These are phyloP conservation scores for Candida stauntonica DNA, from an alignment of 805 yeast species.

Conservation along the genomic window DNA sequence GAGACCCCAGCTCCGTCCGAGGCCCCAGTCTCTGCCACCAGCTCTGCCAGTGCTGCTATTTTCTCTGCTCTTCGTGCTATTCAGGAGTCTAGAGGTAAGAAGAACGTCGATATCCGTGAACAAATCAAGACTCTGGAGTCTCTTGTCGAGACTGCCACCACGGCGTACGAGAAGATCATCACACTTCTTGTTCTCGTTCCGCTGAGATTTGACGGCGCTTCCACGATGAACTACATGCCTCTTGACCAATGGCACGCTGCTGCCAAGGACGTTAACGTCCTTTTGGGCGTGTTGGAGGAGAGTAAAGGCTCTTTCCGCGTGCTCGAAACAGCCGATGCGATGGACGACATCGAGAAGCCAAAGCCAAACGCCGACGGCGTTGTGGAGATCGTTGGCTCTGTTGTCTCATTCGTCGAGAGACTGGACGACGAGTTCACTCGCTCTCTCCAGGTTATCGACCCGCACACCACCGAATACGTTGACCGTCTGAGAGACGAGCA, in stretches of 20 bases:
- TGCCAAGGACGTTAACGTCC: conserved; percentile 52
- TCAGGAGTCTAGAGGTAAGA: conserved; percentile 91
- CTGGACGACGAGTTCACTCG: conserved; percentile 91
- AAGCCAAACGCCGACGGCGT: conserved; percentile 60
- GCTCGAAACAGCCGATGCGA: conserved; percentile 63
- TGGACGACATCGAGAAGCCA: conserved; percentile 77
- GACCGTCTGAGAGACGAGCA: conserved; percentile 87
- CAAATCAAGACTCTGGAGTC: conserved; percentile 71
- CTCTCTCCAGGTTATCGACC: conserved; percentile 84
- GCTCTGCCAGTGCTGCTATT: conserved; percentile 35
- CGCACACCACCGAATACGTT: conserved; percentile 91
- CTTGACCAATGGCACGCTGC: conserved; percentile 74
- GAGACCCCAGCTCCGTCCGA: conserved; percentile 28
- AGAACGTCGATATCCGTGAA: conserved; percentile 78
- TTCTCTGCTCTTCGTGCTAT: conserved; percentile 71
- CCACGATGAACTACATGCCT: conserved; percentile 69
- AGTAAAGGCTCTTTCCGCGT: conserved; percentile 58
- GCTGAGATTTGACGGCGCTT: conserved; percentile 76
- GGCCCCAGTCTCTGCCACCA: conserved; percentile 18
- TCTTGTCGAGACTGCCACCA: conserved; percentile 42
- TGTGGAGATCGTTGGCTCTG: conserved; percentile 74
- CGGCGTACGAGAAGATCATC: conserved; percentile 72
- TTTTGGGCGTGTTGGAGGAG: conserved; percentile 67
- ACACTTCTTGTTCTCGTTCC: conserved; percentile 81
- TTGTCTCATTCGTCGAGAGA: conserved; percentile 84